Percentiles rank a stretch among this genome's conserved stretches.
Evolutionary conservation across 768 basidiomycete genomes (phyloP).

Genomic region (Agrocybe pediades): DNA sequence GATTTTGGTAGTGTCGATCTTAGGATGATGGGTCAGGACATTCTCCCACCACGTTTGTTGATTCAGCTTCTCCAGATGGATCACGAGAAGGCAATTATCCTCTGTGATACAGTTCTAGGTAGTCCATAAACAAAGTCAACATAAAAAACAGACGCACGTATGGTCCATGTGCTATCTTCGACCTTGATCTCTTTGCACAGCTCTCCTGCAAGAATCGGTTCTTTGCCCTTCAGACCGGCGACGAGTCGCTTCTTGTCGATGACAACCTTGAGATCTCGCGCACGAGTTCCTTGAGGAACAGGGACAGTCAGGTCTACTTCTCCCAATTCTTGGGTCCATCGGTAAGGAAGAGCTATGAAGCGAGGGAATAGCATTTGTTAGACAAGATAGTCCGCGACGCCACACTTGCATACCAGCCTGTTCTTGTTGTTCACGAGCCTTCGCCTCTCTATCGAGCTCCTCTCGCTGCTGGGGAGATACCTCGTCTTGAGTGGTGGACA

Average conservation of each 20-base stretch:
- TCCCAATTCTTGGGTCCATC: constrained; percentile 87
- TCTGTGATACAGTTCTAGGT: constrained; percentile 43
- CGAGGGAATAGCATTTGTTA: constrained; percentile 18
- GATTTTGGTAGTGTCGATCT: constrained; percentile 96
- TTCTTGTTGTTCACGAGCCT: constrained; percentile 71
- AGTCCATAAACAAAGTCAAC: neutral
- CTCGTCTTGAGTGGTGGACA: constrained; percentile 14
- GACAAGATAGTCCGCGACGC: constrained; percentile 13
- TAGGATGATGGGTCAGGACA: constrained; percentile 91
- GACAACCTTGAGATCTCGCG: constrained; percentile 67
- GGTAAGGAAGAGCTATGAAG: constrained; percentile 78
- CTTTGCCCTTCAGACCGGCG: constrained; percentile 83
- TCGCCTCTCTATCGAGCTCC: constrained; percentile 65
- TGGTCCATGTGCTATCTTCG: constrained; percentile 96
- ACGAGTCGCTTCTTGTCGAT: constrained; percentile 84
- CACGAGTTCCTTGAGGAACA: constrained; percentile 87
- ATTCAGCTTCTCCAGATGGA: constrained; percentile 88
- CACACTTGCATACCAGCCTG: constrained; percentile 70
- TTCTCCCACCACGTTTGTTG: constrained; percentile 97
- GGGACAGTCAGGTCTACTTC: constrained; percentile 85
- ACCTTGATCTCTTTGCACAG: constrained; percentile 93
- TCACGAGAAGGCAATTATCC: constrained; percentile 69
- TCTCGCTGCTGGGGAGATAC: constrained; percentile 78
- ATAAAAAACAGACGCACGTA: constrained; percentile 60
- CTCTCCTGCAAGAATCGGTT: constrained; percentile 86